Evolutionary conservation across 495 filamentous ascomycete species (phyloP).

Genomic region (Lineolata rhizophorae): DNA sequence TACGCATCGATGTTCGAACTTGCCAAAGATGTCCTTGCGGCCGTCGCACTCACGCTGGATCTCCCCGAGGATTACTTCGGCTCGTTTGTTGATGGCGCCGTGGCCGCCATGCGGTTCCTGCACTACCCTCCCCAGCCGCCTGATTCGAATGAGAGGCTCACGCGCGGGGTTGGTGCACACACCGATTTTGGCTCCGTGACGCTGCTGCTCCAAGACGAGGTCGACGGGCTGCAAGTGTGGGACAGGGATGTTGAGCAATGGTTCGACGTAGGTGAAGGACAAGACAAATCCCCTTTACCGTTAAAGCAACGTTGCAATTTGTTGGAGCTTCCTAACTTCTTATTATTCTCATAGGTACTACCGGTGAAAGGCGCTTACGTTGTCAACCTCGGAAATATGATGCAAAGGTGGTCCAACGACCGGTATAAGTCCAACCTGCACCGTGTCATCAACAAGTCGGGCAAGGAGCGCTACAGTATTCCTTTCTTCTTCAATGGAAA

Average conservation of each 20-base stretch:
- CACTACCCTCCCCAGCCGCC: conserved; percentile 26
- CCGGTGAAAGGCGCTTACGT: conserved; percentile 8
- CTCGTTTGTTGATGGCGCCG: too few relatives aligned
- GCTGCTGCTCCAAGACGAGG: conserved; percentile 21
- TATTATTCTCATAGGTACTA: too few relatives aligned
- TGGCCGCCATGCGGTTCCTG: too few relatives aligned
- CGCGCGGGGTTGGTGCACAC: conserved; percentile 23
- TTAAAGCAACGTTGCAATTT: too few relatives aligned
- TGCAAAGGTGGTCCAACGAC: background rate
- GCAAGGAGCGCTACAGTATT: conserved; percentile 17
- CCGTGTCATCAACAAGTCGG: conserved; percentile 15
- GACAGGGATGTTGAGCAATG: conserved; percentile 1
- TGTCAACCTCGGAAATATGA: conserved; percentile 13
- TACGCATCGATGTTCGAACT: too few relatives aligned
- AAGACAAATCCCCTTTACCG: too few relatives aligned
- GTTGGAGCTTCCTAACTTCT: background rate
- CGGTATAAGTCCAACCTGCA: background rate
- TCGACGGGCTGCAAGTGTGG: background rate
- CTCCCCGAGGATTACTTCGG: too few relatives aligned
- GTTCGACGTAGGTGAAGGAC: too few relatives aligned
- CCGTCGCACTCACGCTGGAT: too few relatives aligned
- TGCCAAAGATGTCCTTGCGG: too few relatives aligned
- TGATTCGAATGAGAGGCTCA: conserved; percentile 8
- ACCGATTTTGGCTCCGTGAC: conserved; percentile 29
- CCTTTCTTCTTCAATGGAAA: conserved; percentile 24